phyloP scores from a whole-genome alignment of 164 flowering plant species.

The Chimonanthus salicifolius region DNA sequence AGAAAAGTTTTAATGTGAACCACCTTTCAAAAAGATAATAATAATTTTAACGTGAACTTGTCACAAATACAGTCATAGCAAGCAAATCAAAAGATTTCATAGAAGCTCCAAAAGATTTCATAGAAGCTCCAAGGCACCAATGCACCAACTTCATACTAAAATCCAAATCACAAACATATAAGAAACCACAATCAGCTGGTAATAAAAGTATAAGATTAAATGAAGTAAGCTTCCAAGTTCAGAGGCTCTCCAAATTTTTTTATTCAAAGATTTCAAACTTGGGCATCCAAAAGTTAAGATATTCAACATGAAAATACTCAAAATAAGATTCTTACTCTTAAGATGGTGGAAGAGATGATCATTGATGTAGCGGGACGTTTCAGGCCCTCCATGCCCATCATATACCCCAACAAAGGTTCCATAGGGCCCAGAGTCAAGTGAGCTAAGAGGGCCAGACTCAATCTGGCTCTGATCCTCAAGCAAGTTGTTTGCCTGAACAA shows the following conservation, averaged over 20 bases:
- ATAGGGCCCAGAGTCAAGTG: constrained; percentile 54
- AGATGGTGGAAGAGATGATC: constrained; percentile 71
- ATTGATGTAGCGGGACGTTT: constrained; percentile 67
- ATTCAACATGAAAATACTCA: background rate
- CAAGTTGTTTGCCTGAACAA: constrained; percentile 72
- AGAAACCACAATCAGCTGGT: background rate
- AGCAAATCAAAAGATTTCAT: background rate
- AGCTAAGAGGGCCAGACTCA: constrained; percentile 66
- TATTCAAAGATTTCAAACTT: background rate
- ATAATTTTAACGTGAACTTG: background rate
- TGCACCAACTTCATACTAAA: too few species aligned
- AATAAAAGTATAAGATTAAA: too few species aligned
- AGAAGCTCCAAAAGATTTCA: too few species aligned
- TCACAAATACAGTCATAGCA: background rate
- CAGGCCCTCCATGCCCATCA: constrained; percentile 92
- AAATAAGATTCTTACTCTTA: constrained; percentile 44
- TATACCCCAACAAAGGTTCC: constrained; percentile 79
- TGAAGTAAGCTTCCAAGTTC: too few species aligned
- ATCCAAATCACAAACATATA: too few species aligned
- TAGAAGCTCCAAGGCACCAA: background rate
- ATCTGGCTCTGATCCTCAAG: constrained; percentile 87
- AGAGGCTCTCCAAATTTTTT: background rate
- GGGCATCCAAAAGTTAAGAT: background rate
- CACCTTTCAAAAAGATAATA: too few species aligned
- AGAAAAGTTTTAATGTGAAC: too few species aligned